phyloP scores from a whole-genome alignment of 495 filamentous ascomycete species.

The Clohesyomyces aquaticus region DNA sequence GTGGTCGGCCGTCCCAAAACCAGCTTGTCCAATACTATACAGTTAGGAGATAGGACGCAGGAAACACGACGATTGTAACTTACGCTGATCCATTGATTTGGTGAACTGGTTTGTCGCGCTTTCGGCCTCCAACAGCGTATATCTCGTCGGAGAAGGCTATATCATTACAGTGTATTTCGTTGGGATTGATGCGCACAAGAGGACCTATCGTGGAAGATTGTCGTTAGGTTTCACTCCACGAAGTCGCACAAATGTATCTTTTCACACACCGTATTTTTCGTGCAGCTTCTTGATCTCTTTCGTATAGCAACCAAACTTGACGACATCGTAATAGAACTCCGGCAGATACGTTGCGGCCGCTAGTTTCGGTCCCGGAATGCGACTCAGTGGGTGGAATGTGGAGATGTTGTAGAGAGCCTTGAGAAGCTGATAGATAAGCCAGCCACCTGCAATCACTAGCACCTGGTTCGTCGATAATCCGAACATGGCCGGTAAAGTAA shows the following conservation, averaged over 20 bases:
- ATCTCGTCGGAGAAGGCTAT: slow-evolving; percentile 36
- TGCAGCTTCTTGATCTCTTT: slow-evolving; percentile 54
- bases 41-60: too few relatives aligned
- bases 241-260: too few relatives aligned
- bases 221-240: too few relatives aligned
- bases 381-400: slow-evolving; percentile 38
- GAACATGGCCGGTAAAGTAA: too few relatives aligned
- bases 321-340: slow-evolving; percentile 53
- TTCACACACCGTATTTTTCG: slow-evolving; percentile 52
- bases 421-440: too few relatives aligned
- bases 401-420: too few relatives aligned
- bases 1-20: slow-evolving; percentile 2
- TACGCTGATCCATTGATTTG: slow-evolving; percentile 20
- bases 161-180: slow-evolving; percentile 44
- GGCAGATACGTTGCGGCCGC: slow-evolving; percentile 36
- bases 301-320: slow-evolving; percentile 46
- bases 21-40: neutral
- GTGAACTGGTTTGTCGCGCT: slow-evolving; percentile 30
- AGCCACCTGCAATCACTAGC: too few relatives aligned
- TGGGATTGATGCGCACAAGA: slow-evolving; percentile 42
- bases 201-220: too few relatives aligned
- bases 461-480: too few relatives aligned
- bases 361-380: slow-evolving; percentile 42
- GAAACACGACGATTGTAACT: too few relatives aligned
- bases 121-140: slow-evolving; percentile 14